These are phyloP conservation scores for Nymphaea colorata DNA, from an alignment of 164 flowering plant genomes.

Conservation along the genomic window DNA sequence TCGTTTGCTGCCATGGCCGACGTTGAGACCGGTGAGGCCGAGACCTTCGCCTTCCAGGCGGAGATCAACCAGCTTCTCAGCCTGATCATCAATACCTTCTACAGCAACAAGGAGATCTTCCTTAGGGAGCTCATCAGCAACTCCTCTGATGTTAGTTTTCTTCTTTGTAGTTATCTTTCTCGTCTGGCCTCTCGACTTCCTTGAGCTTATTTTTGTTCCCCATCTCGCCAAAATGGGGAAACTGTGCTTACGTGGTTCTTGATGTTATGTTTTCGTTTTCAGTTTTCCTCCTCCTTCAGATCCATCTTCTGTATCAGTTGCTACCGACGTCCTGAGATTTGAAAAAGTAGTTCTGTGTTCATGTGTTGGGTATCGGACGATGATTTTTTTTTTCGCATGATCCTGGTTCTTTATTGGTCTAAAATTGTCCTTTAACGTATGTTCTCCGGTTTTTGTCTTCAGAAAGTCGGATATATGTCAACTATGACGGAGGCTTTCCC, in stretches of 20 bases:
- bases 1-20: background rate
- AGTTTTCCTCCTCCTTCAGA: too few species aligned
- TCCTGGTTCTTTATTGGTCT: too few species aligned
- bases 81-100: conserved; percentile 72
- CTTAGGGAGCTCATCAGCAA: conserved; percentile 78
- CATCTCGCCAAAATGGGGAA: background rate
- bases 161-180: background rate
- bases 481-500: too few species aligned
- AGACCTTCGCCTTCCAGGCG: conserved; percentile 62
- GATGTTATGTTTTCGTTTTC: too few species aligned
- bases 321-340: background rate
- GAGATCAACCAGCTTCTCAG: conserved; percentile 75
- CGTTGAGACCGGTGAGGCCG: conserved; percentile 11
- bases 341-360: background rate
- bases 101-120: conserved; percentile 83
- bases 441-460: too few species aligned
- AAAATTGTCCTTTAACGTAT: too few species aligned
- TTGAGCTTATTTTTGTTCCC: background rate
- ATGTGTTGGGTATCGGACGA: too few species aligned
- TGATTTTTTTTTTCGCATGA: too few species aligned
- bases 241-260: too few species aligned
- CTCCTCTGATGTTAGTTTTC: conserved; percentile 43
- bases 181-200: background rate
- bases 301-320: background rate
- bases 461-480: too few species aligned